phyloP scores from a whole-genome alignment of 441 rosid species.

The Sinapis alba region DNA sequence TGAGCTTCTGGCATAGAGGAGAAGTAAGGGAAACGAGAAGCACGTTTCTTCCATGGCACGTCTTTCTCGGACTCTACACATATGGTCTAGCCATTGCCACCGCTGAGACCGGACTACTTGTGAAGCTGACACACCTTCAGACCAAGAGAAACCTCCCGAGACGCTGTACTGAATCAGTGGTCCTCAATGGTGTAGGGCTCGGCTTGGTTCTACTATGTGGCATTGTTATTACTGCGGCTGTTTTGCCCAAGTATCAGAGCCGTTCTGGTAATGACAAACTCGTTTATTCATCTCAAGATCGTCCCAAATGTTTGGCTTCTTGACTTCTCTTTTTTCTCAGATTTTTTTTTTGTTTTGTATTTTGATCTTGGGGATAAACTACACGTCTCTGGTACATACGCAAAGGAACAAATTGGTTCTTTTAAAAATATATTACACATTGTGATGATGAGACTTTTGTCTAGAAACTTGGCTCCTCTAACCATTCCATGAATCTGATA shows the following conservation, averaged over 20 bases:
- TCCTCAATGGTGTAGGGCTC: conserved; percentile 70
- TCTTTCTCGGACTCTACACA: conserved; percentile 84
- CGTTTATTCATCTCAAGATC: conserved; percentile 45
- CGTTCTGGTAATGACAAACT: conserved; percentile 41
- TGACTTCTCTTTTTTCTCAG: conserved; percentile 24
- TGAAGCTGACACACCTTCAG: conserved; percentile 77
- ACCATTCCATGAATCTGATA: conserved; percentile 79
- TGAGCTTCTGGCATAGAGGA: conserved; percentile 86
- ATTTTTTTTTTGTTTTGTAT: neutral
- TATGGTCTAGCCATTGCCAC: conserved; percentile 85
- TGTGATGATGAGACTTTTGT: conserved; percentile 70
- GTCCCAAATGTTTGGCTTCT: conserved; percentile 52
- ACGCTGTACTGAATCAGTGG: conserved; percentile 63
- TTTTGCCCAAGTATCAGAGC: conserved; percentile 59
- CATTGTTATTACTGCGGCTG: conserved; percentile 62
- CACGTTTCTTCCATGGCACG: conserved; percentile 83
- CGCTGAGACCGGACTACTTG: conserved; percentile 88
- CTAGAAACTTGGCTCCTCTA: conserved; percentile 77
- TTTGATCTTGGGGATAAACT: neutral
- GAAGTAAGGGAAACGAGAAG: conserved; percentile 59
- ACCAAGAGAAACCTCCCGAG: conserved; percentile 46
- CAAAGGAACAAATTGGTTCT: conserved; percentile 16
- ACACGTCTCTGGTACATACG: conserved; percentile 18
- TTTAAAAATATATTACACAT: conserved; percentile 43
- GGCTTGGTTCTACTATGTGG: conserved; percentile 76